Conservation (phyloP, 257 asterid species). For the Catharanthus roseus region DNA sequence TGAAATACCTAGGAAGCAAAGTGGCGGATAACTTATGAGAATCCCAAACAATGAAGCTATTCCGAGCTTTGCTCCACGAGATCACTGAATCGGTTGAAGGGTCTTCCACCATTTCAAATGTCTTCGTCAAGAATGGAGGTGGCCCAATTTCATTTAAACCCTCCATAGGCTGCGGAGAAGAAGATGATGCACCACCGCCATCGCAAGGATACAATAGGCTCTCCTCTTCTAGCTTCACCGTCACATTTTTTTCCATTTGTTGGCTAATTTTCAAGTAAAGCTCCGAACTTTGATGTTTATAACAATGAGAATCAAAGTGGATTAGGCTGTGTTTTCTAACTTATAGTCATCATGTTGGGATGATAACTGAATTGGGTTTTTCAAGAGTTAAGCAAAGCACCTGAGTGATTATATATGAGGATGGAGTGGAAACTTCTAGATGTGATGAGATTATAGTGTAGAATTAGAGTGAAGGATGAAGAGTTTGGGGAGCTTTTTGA, state of each 20-base stretch:
- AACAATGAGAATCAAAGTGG: neutral
- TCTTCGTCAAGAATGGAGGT: conserved; percentile 80
- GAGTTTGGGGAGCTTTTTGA: neutral
- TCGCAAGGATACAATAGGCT: neutral
- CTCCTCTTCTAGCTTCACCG: conserved; percentile 49
- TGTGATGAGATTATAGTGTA: neutral
- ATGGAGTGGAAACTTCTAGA: conserved; percentile 34
- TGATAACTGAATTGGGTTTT: neutral
- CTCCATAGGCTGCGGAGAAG: conserved; percentile 66
- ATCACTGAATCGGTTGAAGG: conserved; percentile 70
- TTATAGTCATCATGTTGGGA: neutral
- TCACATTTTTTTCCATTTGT: conserved; percentile 18
- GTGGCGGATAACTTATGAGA: conserved; percentile 57
- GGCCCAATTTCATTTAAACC: conserved; percentile 82
- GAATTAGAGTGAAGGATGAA: conserved; percentile 1
- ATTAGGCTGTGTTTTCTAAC: neutral
- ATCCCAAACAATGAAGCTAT: conserved; percentile 95
- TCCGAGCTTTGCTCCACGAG: conserved; percentile 69
- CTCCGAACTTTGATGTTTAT: neutral
- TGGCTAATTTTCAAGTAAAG: neutral
- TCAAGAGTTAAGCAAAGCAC: neutral
- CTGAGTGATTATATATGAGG: conserved; percentile 4
- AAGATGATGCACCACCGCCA: conserved; percentile 25
- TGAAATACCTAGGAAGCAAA: conserved; percentile 78
- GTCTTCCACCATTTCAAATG: conserved; percentile 88